Percentiles rank a stretch among this genome's conserved stretches.
Conservation (phyloP, 345 rosid genomes). For the Camelina laxa region DNA sequence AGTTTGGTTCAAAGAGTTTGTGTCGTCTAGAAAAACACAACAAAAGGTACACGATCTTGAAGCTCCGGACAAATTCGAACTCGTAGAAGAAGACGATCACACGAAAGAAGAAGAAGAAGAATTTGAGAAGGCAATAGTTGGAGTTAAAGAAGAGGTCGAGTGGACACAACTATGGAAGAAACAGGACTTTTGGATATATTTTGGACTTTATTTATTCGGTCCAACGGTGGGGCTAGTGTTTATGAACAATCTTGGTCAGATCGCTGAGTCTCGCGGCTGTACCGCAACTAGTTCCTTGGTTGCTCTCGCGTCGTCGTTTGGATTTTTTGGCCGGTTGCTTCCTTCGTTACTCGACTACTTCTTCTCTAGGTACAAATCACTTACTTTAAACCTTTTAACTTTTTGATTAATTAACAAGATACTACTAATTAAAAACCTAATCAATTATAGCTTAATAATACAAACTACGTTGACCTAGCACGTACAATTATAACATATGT, state of each 20-base stretch:
- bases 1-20: constrained; percentile 23
- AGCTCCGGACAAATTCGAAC: constrained; percentile 18
- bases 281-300: constrained; percentile 59
- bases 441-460: constrained; percentile 26
- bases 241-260: constrained; percentile 90
- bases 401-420: neutral
- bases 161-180: constrained; percentile 60
- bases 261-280: constrained; percentile 79
- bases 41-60: constrained; percentile 46
- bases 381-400: neutral
- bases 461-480: constrained; percentile 44
- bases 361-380: constrained; percentile 59
- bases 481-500: constrained; percentile 34
- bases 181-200: constrained; percentile 80
- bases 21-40: constrained; percentile 10
- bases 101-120: constrained; percentile 21
- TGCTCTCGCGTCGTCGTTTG: constrained; percentile 77
- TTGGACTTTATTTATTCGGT: constrained; percentile 70
- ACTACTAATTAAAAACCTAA: neutral
- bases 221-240: constrained; percentile 84
- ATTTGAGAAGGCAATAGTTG: constrained; percentile 28
- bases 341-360: constrained; percentile 74
- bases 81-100: constrained; percentile 33
- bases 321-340: constrained; percentile 90
- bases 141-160: constrained; percentile 69